Evolutionary conservation across 2,329 filamentous ascomycete species (phyloP).

Genomic region (Blumeriella jaapii): DNA sequence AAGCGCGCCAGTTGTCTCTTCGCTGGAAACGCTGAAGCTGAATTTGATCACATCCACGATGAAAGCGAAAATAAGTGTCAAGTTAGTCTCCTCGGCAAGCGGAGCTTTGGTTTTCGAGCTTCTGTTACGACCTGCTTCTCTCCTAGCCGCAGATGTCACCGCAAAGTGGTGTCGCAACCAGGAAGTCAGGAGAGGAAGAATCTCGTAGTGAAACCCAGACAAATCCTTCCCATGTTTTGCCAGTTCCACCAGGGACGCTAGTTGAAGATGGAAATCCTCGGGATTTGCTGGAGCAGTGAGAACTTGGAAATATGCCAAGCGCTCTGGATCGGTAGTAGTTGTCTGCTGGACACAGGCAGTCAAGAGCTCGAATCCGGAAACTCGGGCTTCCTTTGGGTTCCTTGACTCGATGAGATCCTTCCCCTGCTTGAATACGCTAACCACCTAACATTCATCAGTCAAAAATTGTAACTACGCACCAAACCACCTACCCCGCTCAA

Average conservation of each 20-base stretch:
- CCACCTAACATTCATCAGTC: conserved; percentile 18
- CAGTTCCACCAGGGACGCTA: conserved; percentile 50
- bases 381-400: conserved; percentile 42
- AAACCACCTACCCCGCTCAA: conserved; percentile 28
- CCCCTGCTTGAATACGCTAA: conserved; percentile 49
- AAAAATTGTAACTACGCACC: neutral
- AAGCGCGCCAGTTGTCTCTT: conserved; percentile 47
- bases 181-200: conserved; percentile 47
- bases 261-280: conserved; percentile 55
- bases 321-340: conserved; percentile 53
- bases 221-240: conserved; percentile 50
- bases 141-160: conserved; percentile 40
- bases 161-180: conserved; percentile 49
- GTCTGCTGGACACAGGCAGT: conserved; percentile 53
- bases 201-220: conserved; percentile 55
- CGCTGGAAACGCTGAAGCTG: conserved; percentile 57
- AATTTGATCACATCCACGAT: conserved; percentile 63
- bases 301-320: conserved; percentile 53
- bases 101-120: conserved; percentile 30
- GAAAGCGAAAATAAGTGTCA: conserved; percentile 53
- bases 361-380: conserved; percentile 54
- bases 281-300: conserved; percentile 43
- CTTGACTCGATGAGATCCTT: conserved; percentile 51
- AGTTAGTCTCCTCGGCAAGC: conserved; percentile 45
- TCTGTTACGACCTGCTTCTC: conserved; percentile 34